Base-by-base conservation (phyloP, 2,329 filamentous ascomycete species). In the Alternaria metachromatica region DNA sequence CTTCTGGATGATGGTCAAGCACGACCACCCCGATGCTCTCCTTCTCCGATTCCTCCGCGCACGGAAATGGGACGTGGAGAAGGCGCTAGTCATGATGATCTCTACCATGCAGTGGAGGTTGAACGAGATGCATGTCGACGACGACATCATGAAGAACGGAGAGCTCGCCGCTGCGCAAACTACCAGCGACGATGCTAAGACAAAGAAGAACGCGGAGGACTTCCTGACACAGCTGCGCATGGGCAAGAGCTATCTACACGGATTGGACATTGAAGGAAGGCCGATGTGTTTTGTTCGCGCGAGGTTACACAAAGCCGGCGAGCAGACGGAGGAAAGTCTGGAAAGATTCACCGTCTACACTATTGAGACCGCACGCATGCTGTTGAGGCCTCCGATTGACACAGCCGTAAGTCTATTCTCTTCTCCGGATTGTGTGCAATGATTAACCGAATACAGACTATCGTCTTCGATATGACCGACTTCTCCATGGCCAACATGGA, bases 401-500 rank as follows among this genome's bases (percentile, higher is more conserved):
- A 99, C 96, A 63, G 96, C 95, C 62, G 93, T 96, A 86, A 85
- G 92, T 87, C 49, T 6, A 30, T 23, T 11, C 11, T 12, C 6
- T 11, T 41, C n/a, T 3, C 15, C 37, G 37, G 37, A 41, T 18
- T 41, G 9, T 7, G 13, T 23, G 20, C 49, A 53, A 20, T 53
- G 26, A 25, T 28, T 48, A 44, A 60, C 44, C 15, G n/a, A 43
- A 8, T 13, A 10, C 64, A 97, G 92, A 96, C 92, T 45, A 88
- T 99, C 67, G 83, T 99, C 50, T 99, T 99, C 76, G 96, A 99
- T 79, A 95, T 99, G 93, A 97, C 92, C 8, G 89, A 90, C 66
- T 98, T 98, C 80, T 92, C 92, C 18, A 86, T 98, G 83, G 91
- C 94, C 15, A 99, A 99, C 81, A 98, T 99, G 96, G 96, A 99